Evolutionary conservation across 768 basidiomycete species (phyloP), one percentile per base, ranked within the genome.

Genomic region (Amanita muscaria): DNA sequence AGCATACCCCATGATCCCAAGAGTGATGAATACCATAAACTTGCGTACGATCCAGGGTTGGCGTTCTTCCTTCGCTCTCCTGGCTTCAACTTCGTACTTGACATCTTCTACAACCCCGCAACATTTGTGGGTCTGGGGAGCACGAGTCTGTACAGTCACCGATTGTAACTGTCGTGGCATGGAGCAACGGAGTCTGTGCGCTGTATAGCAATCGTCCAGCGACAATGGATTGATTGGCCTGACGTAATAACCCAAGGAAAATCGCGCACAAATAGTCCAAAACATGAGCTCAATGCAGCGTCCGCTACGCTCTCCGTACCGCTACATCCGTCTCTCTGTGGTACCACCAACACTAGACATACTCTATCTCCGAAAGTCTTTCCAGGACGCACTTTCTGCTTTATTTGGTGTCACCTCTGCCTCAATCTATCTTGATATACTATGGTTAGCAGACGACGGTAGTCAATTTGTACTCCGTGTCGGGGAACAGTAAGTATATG

Each of bases 11-110:
- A 80, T 72, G 46, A 91, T 66, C 0, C 67, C 81, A 16, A 74
- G 12, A 0, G 79, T 73, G 2, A 91, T 40, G 3, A 63, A 69
- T 21, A 90, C 68, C 54, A 79, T 67, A 27, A 86, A 53, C 66
- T 91, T 91, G 59, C 72, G 76, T 19, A 75, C 68, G 40, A 84
- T 63, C 86, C 86, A 89, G 44, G 86, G 81, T 48, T 84, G 84
- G 0, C 77, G 60, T 59, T 39, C 67, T 56, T n/a, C 59, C 59
- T 18, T 65, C 67, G n/a, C n/a, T 19, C 70, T 62, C 51, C 65
- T 67, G 49, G 70, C 66, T 31, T 67, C 65, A 1, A 64, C 59
- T 5, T 59, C 51, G 33, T 59, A 52, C 4, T 62, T 63, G 1
- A 70, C 73, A 50, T 77, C 70, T 40, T 76, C 60, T 15, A 83